Evolutionary conservation across 371 early-diverging fungal genomes (phyloP), one percentile per base, ranked within the genome.

Genomic region (Dinochytrium kinnereticum): DNA sequence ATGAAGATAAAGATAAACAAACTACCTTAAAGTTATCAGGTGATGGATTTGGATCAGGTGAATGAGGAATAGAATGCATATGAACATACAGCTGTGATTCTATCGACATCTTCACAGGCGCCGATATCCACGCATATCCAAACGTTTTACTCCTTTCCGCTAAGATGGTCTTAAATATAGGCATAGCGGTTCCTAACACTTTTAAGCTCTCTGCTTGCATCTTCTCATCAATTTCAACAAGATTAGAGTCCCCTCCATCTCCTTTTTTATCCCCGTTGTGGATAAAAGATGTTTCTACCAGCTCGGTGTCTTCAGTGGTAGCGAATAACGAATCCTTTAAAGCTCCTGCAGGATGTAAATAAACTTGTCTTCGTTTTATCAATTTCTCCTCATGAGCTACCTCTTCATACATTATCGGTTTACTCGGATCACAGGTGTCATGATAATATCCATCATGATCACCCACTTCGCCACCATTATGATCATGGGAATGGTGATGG

Each of bases 401-500:
- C 34, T 61, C 64, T 7, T 61, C 19, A 34, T 61, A 61, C 7
- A 61, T 36, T 10, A 61, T 17, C 10, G 64, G 64, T 7, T 36
- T 38, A 24, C 34, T 13, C 3, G 64, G 64, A 33, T 61, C 64
- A 24, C 64, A 61, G 24, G 33, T 61, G 7, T 61, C 31, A 36
- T 53, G 55, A 34, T 61, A 61, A 17, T 34, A 17, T 31, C 64
- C 30, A 10, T 21, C 38, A 24, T n/a, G 7, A 13, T 44, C 55
- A 5, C 24, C 55, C 26, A 26, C 49, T 13, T 13, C 10, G 21
- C 13, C 21, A 44, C 49, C 49, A 44, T 44, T 10, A 44, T 30
- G 57, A 57, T 24, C 10, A 57, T 57, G 57, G 30, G 64, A 15
- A 33, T 61, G 64, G 64, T 61, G 64, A 61, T 61, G 64, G 38